A percentile compares a stretch with the other conserved stretches of the same genome.
Evolutionary conservation across 2,329 filamentous ascomycete genomes (phyloP).

Genomic region (Lachnellula occidentalis): DNA sequence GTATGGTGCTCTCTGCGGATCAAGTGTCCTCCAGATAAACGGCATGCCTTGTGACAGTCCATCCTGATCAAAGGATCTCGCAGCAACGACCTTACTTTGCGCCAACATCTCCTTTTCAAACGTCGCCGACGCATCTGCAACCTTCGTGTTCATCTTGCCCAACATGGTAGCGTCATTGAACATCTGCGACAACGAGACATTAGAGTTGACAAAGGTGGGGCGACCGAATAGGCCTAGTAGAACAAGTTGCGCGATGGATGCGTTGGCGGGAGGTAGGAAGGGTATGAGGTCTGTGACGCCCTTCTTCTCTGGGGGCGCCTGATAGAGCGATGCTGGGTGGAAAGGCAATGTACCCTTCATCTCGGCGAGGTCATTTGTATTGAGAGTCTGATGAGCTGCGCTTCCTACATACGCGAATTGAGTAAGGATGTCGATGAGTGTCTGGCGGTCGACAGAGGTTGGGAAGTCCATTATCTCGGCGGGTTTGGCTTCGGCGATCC

Average conservation of each 20-base stretch:
- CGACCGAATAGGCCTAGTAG: conserved; percentile 38
- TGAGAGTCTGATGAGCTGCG: conserved; percentile 38
- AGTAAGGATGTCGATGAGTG: conserved; percentile 38
- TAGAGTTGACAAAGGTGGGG: conserved; percentile 33
- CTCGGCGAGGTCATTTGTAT: conserved; percentile 33
- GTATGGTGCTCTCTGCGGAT: conserved; percentile 10
- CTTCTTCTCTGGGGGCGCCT: conserved; percentile 36
- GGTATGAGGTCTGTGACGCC: conserved; percentile 33
- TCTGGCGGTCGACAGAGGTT: conserved; percentile 16
- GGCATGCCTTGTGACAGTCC: conserved; percentile 44
- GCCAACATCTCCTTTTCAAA: conserved; percentile 35
- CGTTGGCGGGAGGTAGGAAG: conserved; percentile 32
- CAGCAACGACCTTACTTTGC: conserved; percentile 35
- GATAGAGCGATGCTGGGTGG: conserved; percentile 38
- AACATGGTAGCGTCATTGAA: conserved; percentile 36
- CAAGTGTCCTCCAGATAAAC: conserved; percentile 33
- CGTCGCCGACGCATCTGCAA: conserved; percentile 29
- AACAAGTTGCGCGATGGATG: conserved; percentile 34
- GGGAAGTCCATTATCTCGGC: conserved; percentile 40
- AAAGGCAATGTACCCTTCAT: conserved; percentile 34
- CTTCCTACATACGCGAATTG: conserved; percentile 36
- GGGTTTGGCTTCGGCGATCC: conserved; percentile 36
- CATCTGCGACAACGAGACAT: conserved; percentile 37
- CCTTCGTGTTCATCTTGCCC: conserved; percentile 29
- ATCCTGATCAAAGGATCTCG: conserved; percentile 36